These are phyloP conservation scores for Diospyros kaki DNA, from an alignment of 148 eudicot species.

Conservation along the genomic window DNA sequence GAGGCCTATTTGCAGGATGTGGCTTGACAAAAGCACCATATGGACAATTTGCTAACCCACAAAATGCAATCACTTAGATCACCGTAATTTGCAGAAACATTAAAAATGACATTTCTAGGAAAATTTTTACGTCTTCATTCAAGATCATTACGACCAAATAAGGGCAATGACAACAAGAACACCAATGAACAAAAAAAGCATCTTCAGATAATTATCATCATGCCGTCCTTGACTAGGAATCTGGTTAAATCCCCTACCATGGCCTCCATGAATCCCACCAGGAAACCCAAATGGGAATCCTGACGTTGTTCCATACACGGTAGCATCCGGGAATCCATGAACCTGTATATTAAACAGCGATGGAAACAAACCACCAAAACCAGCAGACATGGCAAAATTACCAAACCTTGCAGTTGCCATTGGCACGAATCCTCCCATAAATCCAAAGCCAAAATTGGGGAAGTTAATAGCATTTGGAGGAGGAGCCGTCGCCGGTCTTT, in stretches of 20 bases:
- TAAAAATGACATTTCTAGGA: too few relatives aligned
- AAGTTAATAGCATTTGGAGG: slow-evolving; percentile 37
- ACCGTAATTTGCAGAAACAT: neutral
- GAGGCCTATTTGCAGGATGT: neutral
- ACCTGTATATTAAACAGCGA: slow-evolving; percentile 49
- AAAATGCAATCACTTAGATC: neutral
- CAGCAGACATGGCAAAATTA: slow-evolving; percentile 58
- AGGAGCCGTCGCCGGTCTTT: slow-evolving; percentile 67
- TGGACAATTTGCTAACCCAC: neutral
- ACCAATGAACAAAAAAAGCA: slow-evolving; percentile 34
- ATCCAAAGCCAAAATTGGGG: slow-evolving; percentile 44
- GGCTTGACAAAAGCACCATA: neutral
- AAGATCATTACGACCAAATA: slow-evolving; percentile 23
- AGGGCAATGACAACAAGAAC: slow-evolving; percentile 32
- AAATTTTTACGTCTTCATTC: neutral
- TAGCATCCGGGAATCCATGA: slow-evolving; percentile 42
- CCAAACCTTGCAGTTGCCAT: slow-evolving; percentile 54
- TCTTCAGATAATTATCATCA: slow-evolving; percentile 39
- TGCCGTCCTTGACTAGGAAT: slow-evolving; percentile 27
- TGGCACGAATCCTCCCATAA: slow-evolving; percentile 59
- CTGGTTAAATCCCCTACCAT: slow-evolving; percentile 10
- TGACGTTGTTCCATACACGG: slow-evolving; percentile 38
- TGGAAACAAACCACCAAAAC: slow-evolving; percentile 54
- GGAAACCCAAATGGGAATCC: slow-evolving; percentile 41
- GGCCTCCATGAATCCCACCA: slow-evolving; percentile 30